Evolutionary conservation across 2,329 filamentous ascomycete genomes (phyloP).

Genomic region (Pyricularia sp.): DNA sequence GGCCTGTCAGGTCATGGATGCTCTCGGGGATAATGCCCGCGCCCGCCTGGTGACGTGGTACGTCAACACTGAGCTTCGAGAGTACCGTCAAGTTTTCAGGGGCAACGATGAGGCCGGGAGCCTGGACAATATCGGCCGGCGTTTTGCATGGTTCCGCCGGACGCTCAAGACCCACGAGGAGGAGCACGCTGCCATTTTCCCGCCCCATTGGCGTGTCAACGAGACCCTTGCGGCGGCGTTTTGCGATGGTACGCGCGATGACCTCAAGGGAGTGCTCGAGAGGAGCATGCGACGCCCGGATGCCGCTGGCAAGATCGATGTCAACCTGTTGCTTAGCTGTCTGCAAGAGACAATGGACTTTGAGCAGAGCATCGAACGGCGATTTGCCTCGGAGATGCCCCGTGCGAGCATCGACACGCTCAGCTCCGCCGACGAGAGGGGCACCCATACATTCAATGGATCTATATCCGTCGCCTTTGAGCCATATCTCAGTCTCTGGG

Average conservation of each 20-base stretch:
- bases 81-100: conserved; percentile 91
- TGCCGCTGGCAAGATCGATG: conserved; percentile 62
- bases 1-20: conserved; percentile 89
- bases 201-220: conserved; percentile 77
- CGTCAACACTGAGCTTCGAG: conserved; percentile 89
- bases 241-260: conserved; percentile 90
- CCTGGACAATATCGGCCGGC: conserved; percentile 87
- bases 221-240: conserved; percentile 86
- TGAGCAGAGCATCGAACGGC: conserved; percentile 80
- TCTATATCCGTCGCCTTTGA: conserved; percentile 95
- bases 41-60: conserved; percentile 88
- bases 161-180: conserved; percentile 95
- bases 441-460: conserved; percentile 68
- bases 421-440: conserved; percentile 47
- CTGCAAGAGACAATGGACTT: conserved; percentile 95
- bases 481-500: conserved; percentile 89
- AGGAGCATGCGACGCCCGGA: conserved; percentile 72
- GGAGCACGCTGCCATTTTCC: conserved; percentile 84
- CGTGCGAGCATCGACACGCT: conserved; percentile 86
- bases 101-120: conserved; percentile 95
- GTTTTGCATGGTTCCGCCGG: conserved; percentile 94
- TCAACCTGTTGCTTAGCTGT: conserved; percentile 80
- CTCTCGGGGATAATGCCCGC: conserved; percentile 79
- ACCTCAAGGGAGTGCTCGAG: conserved; percentile 89
- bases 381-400: conserved; percentile 51